Evolutionary conservation across 176 grass and related monocot species (phyloP).

Genomic region (Thinopyrum elongatum): DNA sequence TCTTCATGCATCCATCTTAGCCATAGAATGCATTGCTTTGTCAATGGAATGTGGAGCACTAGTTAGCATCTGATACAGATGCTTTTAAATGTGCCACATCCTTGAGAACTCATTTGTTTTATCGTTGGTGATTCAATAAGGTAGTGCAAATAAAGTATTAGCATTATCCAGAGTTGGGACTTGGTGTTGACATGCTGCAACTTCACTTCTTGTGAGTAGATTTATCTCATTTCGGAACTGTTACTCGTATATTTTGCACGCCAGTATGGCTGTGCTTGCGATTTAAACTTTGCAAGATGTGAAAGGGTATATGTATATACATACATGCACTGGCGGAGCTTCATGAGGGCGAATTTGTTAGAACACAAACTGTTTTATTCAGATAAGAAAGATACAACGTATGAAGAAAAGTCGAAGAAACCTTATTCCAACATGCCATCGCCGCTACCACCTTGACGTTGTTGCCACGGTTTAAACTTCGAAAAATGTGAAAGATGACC

Average conservation of each 20-base stretch:
- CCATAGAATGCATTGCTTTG: constrained; percentile 20
- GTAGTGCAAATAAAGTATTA: constrained; percentile 31
- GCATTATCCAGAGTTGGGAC: background rate
- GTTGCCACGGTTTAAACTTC: background rate
- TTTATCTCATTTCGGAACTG: background rate
- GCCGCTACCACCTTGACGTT: no score
- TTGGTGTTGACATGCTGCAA: background rate
- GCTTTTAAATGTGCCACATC: constrained; percentile 60
- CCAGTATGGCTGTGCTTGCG: background rate
- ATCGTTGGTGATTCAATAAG: constrained; percentile 37
- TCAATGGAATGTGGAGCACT: constrained; percentile 52
- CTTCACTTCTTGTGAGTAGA: background rate
- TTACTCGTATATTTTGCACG: background rate
- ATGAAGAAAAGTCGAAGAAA: no score
- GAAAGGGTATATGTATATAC: background rate
- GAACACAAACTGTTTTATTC: no score
- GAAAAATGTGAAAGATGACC: background rate
- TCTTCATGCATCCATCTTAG: constrained; percentile 20
- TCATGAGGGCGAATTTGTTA: no score
- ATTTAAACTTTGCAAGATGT: background rate
- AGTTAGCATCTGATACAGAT: constrained; percentile 35
- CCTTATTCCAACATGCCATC: no score
- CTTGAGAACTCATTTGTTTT: constrained; percentile 31
- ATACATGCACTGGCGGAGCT: no score
- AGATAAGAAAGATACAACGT: no score